A percentile compares a stretch with the other conserved stretches of the same genome.
phyloP scores from a whole-genome alignment of 208 protist species.

The Leishmania guyanensis region DNA sequence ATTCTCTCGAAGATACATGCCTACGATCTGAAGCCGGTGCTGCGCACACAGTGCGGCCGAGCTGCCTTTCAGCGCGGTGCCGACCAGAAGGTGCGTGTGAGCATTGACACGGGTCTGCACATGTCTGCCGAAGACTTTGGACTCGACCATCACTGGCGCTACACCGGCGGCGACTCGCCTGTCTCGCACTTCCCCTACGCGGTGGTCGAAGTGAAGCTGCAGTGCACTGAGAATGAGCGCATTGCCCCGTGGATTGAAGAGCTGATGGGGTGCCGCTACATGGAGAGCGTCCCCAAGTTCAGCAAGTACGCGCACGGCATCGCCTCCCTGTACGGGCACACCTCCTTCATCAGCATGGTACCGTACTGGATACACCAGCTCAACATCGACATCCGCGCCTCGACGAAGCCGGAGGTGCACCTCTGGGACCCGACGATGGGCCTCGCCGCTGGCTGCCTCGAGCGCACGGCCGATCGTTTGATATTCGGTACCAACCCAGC shows the following conservation, averaged over 20 bases:
- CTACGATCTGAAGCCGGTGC: constrained; percentile 84
- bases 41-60: constrained; percentile 84
- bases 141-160: constrained; percentile 86
- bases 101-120: constrained; percentile 87
- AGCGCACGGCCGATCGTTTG: constrained; percentile 76
- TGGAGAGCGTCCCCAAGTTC: constrained; percentile 90
- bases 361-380: constrained; percentile 92
- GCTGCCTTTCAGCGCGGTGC: constrained; percentile 87
- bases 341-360: constrained; percentile 86
- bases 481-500: constrained; percentile 79
- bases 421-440: constrained; percentile 87
- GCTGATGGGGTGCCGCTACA: constrained; percentile 88
- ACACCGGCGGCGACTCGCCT: constrained; percentile 66
- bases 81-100: constrained; percentile 86
- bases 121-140: constrained; percentile 87
- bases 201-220: constrained; percentile 89
- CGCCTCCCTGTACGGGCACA: constrained; percentile 86
- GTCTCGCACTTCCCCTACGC: constrained; percentile 86
- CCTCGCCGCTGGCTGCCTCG: constrained; percentile 72
- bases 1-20: constrained; percentile 85
- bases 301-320: constrained; percentile 92
- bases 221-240: constrained; percentile 87
- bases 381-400: constrained; percentile 86
- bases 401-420: constrained; percentile 80
- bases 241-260: constrained; percentile 91